These are phyloP conservation scores for Suillus brevipes DNA, from an alignment of 768 basidiomycete species.

Conservation along the genomic window DNA sequence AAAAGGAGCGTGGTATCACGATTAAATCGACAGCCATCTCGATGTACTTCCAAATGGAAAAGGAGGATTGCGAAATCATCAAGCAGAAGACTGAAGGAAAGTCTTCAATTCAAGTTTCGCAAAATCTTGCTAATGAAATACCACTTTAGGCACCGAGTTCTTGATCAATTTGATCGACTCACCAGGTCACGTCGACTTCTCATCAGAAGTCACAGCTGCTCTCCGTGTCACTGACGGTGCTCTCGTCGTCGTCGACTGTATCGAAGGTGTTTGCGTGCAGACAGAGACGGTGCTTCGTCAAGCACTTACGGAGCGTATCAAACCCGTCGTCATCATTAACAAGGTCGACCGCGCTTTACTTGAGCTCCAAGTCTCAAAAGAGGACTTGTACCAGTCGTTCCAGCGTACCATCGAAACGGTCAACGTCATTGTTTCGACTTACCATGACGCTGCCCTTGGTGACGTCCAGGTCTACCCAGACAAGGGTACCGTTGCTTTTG, in stretches of 20 bases:
- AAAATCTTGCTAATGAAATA: slow-evolving; percentile 13
- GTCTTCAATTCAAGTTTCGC: slow-evolving; percentile 25
- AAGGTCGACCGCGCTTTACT: slow-evolving; percentile 99
- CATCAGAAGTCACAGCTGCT: slow-evolving; percentile 98
- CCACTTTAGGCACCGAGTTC: slow-evolving; percentile 78
- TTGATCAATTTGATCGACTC: slow-evolving; percentile 99
- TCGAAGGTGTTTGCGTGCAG: slow-evolving; percentile 99
- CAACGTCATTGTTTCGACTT: slow-evolving; percentile 98
- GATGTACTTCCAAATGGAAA: slow-evolving; percentile 96
- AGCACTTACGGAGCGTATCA: slow-evolving; percentile 96
- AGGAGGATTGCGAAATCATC: slow-evolving; percentile 83
- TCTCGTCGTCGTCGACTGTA: slow-evolving; percentile 98
- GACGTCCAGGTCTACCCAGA: slow-evolving; percentile 99
- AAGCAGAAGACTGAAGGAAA: slow-evolving; percentile 92
- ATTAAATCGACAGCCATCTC: slow-evolving; percentile 99
- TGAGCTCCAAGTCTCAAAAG: slow-evolving; percentile 96
- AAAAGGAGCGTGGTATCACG: slow-evolving; percentile 99
- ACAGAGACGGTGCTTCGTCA: slow-evolving; percentile 99
- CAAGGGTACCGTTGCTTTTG: slow-evolving; percentile 97
- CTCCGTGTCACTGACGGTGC: slow-evolving; percentile 99
- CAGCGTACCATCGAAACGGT: slow-evolving; percentile 95
- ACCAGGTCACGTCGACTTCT: slow-evolving; percentile 99
- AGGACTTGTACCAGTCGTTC: slow-evolving; percentile 97
- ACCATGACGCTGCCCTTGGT: slow-evolving; percentile 90
- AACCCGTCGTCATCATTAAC: slow-evolving; percentile 99